Evolutionary conservation across 1,284 basidiomycete species (phyloP).

Genomic region (Ceratobasidium sp.): DNA sequence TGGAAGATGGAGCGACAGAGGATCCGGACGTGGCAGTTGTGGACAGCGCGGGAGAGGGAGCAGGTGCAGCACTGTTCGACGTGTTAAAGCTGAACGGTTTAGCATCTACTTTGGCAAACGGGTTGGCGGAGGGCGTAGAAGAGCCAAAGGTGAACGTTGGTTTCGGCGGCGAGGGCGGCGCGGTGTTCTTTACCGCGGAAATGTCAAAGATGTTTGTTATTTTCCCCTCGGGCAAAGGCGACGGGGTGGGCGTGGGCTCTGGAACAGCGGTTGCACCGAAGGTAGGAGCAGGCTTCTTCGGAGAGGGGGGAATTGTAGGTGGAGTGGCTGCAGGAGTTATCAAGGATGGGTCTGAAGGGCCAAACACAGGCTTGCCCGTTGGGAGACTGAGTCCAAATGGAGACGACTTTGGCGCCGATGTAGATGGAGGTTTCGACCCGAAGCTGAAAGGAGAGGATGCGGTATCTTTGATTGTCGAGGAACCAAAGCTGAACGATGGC

Average conservation of each 20-base stretch:
- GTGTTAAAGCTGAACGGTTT: conserved; percentile 37
- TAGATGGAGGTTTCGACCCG: conserved; percentile 7
- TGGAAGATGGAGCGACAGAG: neutral
- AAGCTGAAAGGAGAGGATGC: conserved; percentile 10
- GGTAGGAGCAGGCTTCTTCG: conserved; percentile 15
- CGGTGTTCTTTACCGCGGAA: conserved; percentile 6
- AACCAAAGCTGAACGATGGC: conserved; percentile 23
- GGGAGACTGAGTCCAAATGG: conserved; percentile 2
- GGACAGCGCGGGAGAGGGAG: conserved; percentile 2
- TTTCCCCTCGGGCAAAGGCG: conserved; percentile 22
- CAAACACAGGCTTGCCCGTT: conserved; percentile 19
- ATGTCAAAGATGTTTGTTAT: conserved; percentile 14
- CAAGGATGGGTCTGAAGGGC: conserved; percentile 10
- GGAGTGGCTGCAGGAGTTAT: conserved; percentile 29
- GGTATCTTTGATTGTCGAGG: neutral
- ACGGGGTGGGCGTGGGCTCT: conserved; percentile 21
- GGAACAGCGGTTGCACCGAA: conserved; percentile 31
- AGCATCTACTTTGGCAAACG: conserved; percentile 30
- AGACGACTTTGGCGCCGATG: neutral
- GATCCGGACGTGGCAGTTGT: conserved; percentile 21
- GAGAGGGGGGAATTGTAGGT: conserved; percentile 10
- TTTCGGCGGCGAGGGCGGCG: conserved; percentile 26
- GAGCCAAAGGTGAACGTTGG: conserved; percentile 38
- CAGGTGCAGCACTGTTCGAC: conserved; percentile 10
- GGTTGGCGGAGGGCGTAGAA: neutral